Percentiles rank a stretch among this genome's conserved stretches.
Evolutionary conservation across 192 early-diverging fungal species (phyloP).

Genomic region (Gamsiella multidivaricata): DNA sequence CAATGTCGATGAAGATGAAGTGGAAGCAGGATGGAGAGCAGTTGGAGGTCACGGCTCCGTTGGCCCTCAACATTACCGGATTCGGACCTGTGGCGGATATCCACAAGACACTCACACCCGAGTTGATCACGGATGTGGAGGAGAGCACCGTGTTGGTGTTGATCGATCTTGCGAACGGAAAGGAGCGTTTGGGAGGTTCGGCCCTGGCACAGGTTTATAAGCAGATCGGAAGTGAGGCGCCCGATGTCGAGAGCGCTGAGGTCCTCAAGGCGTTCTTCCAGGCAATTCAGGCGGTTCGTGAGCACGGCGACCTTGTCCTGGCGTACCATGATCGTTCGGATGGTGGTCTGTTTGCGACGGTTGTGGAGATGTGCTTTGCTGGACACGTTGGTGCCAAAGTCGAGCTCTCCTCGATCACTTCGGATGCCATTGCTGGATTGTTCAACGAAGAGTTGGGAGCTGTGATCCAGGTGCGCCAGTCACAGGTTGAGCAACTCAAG

Average conservation of each 20-base stretch:
- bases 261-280: slow-evolving; percentile 85
- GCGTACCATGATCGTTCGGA: slow-evolving; percentile 99
- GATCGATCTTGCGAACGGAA: slow-evolving; percentile 86
- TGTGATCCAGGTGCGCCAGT: slow-evolving; percentile 86
- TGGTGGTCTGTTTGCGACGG: slow-evolving; percentile 93
- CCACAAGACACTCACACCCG: slow-evolving; percentile 90
- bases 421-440: slow-evolving; percentile 67
- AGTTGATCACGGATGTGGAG: slow-evolving; percentile 66
- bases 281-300: slow-evolving; percentile 68
- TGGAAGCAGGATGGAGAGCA: slow-evolving; percentile 70
- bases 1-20: slow-evolving; percentile 99
- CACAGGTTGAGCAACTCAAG: slow-evolving; percentile 65
- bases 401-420: slow-evolving; percentile 66
- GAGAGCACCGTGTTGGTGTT: slow-evolving; percentile 78
- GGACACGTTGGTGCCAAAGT: slow-evolving; percentile 87
- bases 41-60: slow-evolving; percentile 84
- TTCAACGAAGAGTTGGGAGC: slow-evolving; percentile 99
- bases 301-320: slow-evolving; percentile 67
- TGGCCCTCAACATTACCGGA: slow-evolving; percentile 93
- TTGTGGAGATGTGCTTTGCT: slow-evolving; percentile 97
- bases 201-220: slow-evolving; percentile 95
- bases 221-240: slow-evolving; percentile 78
- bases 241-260: slow-evolving; percentile 86
- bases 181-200: slow-evolving; percentile 92
- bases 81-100: slow-evolving; percentile 91